phyloP scores from a whole-genome alignment of 495 filamentous ascomycete genomes.

The Lentithecium fluviatile region DNA sequence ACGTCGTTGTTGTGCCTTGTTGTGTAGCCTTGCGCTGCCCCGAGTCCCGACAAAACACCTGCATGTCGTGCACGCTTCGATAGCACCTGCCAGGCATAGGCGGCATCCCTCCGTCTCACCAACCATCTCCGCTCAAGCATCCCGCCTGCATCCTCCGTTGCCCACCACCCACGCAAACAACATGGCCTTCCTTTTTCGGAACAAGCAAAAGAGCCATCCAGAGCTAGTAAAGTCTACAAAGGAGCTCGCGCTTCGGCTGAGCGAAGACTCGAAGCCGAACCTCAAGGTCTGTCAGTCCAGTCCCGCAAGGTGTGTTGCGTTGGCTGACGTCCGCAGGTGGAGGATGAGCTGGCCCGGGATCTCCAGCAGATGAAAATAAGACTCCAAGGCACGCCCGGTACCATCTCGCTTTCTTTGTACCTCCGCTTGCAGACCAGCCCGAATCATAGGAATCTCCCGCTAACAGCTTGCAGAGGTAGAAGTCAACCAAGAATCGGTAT shows the following conservation, averaged over 20 bases:
- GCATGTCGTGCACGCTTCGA: conserved; percentile 19
- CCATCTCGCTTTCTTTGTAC: not conserved
- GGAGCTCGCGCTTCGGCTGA: conserved; percentile 53
- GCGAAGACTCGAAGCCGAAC: conserved; percentile 38
- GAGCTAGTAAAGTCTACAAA: conserved; percentile 60
- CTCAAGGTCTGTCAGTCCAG: conserved; percentile 36
- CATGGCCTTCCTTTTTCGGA: conserved; percentile 93
- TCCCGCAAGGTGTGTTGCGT: not conserved
- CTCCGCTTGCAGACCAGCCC: not conserved
- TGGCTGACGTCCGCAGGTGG: conserved; percentile 31
- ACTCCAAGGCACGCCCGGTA: conserved; percentile 46
- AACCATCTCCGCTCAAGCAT: not conserved
- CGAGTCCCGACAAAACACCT: not conserved
- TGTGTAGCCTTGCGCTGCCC: too few relatives aligned
- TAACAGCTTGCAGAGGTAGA: conserved; percentile 64
- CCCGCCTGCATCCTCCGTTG: conserved; percentile 4
- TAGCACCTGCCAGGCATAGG: conserved; percentile 24
- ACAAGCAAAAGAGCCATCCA: conserved; percentile 54
- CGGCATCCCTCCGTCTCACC: conserved; percentile 10
- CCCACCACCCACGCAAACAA: conserved; percentile 6
- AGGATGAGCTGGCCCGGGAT: conserved; percentile 45
- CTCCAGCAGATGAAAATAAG: conserved; percentile 46
- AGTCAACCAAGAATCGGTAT: conserved; percentile 79
- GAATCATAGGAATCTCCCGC: not conserved
- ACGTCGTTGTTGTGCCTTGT: not conserved